Evolutionary conservation across 352 stramenopile species (phyloP).

Genomic region (Achlya hypogyna): DNA sequence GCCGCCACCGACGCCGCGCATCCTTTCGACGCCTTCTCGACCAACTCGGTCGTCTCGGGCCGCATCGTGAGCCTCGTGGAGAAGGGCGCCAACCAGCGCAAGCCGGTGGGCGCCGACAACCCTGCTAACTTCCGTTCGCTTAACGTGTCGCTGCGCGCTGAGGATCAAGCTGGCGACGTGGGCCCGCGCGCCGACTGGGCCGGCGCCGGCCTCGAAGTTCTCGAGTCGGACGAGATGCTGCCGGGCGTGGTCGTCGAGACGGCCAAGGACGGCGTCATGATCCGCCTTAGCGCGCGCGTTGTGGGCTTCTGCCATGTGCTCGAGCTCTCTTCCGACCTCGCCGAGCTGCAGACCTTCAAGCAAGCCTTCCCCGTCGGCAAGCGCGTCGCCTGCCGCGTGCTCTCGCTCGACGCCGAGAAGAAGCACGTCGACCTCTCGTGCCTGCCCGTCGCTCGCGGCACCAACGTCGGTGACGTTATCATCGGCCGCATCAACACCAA

Average conservation of each 20-base stretch:
- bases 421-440: conserved; percentile 56
- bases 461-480: conserved; percentile 49
- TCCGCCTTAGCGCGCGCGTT: conserved; percentile 70
- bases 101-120: conserved; percentile 70
- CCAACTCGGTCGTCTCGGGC: conserved; percentile 59
- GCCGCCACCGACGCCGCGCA: conserved; percentile 35
- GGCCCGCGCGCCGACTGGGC: conserved; percentile 70
- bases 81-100: conserved; percentile 81
- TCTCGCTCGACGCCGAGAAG: conserved; percentile 59
- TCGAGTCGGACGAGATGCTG: conserved; percentile 35
- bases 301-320: conserved; percentile 48
- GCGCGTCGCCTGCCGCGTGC: conserved; percentile 46
- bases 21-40: conserved; percentile 71
- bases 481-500: conserved; percentile 64
- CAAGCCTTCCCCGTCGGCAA: conserved; percentile 69
- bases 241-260: conserved; percentile 67
- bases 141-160: conserved; percentile 53
- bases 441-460: not conserved
- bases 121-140: conserved; percentile 60
- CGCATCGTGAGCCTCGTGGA: conserved; percentile 53
- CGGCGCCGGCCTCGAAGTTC: conserved; percentile 28
- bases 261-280: conserved; percentile 34
- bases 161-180: conserved; percentile 33
- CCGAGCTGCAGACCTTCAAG: conserved; percentile 47
- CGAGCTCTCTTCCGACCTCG: conserved; percentile 57